Percentiles rank a stretch among this genome's conserved stretches.
Evolutionary conservation across 1,284 basidiomycete genomes (phyloP).

Genomic region (Termitomyces sp.): DNA sequence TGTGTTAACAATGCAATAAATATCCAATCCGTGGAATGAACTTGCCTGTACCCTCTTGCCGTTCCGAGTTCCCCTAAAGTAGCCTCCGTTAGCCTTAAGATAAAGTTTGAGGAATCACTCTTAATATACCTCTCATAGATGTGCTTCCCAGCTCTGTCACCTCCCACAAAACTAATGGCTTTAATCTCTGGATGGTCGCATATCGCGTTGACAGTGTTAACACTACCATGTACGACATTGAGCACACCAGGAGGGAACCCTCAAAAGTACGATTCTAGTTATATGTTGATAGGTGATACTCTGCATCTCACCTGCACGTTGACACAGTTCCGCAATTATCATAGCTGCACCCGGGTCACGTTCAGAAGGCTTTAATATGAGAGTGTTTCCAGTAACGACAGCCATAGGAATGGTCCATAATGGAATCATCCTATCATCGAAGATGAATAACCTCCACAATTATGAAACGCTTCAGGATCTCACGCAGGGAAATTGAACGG

Average conservation of each 20-base stretch:
- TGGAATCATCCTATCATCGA: conserved; percentile 82
- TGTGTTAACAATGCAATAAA: conserved; percentile 1
- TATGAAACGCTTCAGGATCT: conserved; percentile 20
- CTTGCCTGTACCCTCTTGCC: conserved; percentile 88
- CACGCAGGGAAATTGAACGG: conserved; percentile 94
- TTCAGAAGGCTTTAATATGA: conserved; percentile 94
- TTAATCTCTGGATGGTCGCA: conserved; percentile 90
- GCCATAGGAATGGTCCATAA: conserved; percentile 94
- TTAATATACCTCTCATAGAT: conserved; percentile 77
- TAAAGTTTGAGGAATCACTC: neutral
- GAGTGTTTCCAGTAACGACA: conserved; percentile 88
- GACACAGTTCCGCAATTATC: conserved; percentile 94
- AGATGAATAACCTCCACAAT: neutral
- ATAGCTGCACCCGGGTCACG: conserved; percentile 95
- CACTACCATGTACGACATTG: conserved; percentile 87
- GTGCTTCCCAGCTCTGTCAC: conserved; percentile 89
- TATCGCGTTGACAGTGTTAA: conserved; percentile 88
- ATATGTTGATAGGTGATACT: neutral
- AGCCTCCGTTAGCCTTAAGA: conserved; percentile 12
- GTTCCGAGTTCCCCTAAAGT: conserved; percentile 67
- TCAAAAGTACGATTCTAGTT: conserved; percentile 27
- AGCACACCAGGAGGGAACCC: conserved; percentile 77
- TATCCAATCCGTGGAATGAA: neutral
- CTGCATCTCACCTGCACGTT: conserved; percentile 59
- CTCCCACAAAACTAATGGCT: conserved; percentile 97